Base-by-base conservation (phyloP, 2,329 filamentous ascomycete species). In the Chaetomium globosum region DNA sequence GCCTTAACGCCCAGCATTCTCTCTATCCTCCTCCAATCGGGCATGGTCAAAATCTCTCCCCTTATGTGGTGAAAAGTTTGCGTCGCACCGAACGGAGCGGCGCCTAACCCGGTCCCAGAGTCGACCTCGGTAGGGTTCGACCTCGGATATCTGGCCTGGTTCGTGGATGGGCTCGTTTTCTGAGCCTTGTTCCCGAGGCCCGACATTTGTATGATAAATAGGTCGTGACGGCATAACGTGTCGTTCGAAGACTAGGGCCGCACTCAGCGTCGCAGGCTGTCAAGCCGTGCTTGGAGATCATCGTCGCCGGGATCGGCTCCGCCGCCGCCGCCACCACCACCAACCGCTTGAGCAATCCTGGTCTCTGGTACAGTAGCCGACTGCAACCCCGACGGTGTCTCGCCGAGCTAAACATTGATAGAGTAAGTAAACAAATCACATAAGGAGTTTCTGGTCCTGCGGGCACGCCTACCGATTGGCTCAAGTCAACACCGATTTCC, bases 401-500 rank as follows among this genome's bases (percentile, higher is more conserved):
- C 93, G 65, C 93, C 94, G 73, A 99, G 86, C 93, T 98, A 72
- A 56, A 53, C 46, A 30, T 28, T 48, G 53, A 66, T 23, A 69
- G 70, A 30, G 67, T 77, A 71, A 78, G 74, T 55, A 68, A 46
- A 57, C 9, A 65, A n/a, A 72, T 46, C 63, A 51, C 39, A 26
- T 1, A 46, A 19, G 39, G 28, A 61, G 16, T 3, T 6, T 5
- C 43, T 13, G 30, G 21, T 28, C 28, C 3, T 39, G 31, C 26
- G 56, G 49, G 69, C 62, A 49, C 21, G 83, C 91, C 80, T 83
- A 98, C 94, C 71, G 91, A 84, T 79, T 95, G 91, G 72, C 90
- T 93, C 65, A 98, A 84, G 74, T 99, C 94, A 33, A 99, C 89
- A 61, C 95, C 95, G 76, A 99, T 97, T 79, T 98, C 95, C 75